Evolutionary conservation across 2,329 filamentous ascomycete genomes (phyloP), one percentile per base, ranked within the genome.

Genomic region (Aspergillus texensis): DNA sequence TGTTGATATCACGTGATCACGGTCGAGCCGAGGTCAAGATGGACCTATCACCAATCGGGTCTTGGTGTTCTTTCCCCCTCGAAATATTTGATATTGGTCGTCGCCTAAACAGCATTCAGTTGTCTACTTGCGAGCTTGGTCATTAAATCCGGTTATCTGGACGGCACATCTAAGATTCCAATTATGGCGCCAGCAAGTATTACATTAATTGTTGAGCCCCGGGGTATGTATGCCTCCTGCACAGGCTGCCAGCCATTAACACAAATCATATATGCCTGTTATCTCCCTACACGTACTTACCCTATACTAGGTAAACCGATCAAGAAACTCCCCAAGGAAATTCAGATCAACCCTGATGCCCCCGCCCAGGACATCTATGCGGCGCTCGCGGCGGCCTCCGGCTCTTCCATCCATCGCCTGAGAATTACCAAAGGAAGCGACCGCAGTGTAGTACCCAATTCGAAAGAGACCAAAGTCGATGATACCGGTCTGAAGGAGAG

Each of bases 341-440:
- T 87, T 65, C 82, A 79, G 59, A 78, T 89, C 63, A 76, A 81
- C 61, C 74, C 83, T 58, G 79, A 84, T 71, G 84, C 83, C 60
- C 81, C 83, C 39, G 80, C 81, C 26, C 78, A 82, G 57, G 83
- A 88, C 63, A 81, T 90, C 59, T 89, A 90, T 75, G 76, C 80
- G 58, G 79, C 82, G 59, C 80, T 91, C 57, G 84, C 88, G 34
- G 77, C 79, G 60, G 79, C 82, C 60, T 83, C 87, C 39, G 81
- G 82, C 14, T 83, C 83, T 71, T 85, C 85, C 5, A 77, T 86
- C 48, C 83, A 90, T 71, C 85, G 88, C 30, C 75, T 91, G 63
- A 83, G 88, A 62, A 81, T 91, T 67, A 90, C 88, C 52, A 89
- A 89, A 72, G 86, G 84, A 65, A 86, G 84, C 67, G 88, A 89